These are phyloP conservation scores for Colletotrichum sansevieriae DNA, from an alignment of 2,329 filamentous ascomycete genomes.

Conservation along the genomic window DNA sequence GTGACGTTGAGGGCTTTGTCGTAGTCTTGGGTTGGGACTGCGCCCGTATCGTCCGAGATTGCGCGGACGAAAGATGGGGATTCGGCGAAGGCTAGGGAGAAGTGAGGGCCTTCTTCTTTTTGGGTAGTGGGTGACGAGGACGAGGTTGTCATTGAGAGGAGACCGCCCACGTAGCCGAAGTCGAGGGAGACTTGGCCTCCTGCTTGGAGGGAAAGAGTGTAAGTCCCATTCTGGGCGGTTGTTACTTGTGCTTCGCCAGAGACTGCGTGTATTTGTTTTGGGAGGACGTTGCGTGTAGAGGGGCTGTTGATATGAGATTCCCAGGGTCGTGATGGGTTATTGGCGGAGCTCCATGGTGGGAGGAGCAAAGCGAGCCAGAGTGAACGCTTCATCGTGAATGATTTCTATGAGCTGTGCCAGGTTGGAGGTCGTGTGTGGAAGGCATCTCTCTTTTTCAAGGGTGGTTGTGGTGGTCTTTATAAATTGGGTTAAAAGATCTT, in stretches of 20 bases:
- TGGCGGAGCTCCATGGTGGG: neutral
- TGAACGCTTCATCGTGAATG: slow-evolving; percentile 22
- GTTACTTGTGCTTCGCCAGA: slow-evolving; percentile 27
- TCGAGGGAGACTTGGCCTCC: slow-evolving; percentile 41
- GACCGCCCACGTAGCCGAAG: slow-evolving; percentile 42
- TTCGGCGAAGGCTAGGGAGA: slow-evolving; percentile 45
- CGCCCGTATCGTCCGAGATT: slow-evolving; percentile 46
- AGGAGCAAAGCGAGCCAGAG: slow-evolving; percentile 13
- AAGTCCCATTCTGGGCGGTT: slow-evolving; percentile 18
- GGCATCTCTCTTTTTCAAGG: slow-evolving; percentile 20
- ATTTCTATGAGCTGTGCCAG: neutral
- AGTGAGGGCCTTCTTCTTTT: slow-evolving; percentile 25
- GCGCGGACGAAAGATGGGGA: slow-evolving; percentile 44
- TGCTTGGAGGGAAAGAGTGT: slow-evolving; percentile 15
- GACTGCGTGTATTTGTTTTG: slow-evolving; percentile 31
- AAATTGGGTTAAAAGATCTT: neutral
- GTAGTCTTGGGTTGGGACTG: slow-evolving; percentile 43
- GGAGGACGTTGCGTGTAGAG: slow-evolving; percentile 28
- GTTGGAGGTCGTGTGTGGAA: neutral
- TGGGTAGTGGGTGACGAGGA: neutral
- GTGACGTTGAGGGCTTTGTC: slow-evolving; percentile 45
- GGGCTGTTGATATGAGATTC: slow-evolving; percentile 34
- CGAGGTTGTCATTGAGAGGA: slow-evolving; percentile 31
- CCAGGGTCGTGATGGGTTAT: slow-evolving; percentile 31
- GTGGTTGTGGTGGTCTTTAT: neutral